Percentiles rank a stretch among this genome's conserved stretches.
phyloP scores from a whole-genome alignment of 1,139 yeast species.

The Hemisphaericaspora xylofermentans region DNA sequence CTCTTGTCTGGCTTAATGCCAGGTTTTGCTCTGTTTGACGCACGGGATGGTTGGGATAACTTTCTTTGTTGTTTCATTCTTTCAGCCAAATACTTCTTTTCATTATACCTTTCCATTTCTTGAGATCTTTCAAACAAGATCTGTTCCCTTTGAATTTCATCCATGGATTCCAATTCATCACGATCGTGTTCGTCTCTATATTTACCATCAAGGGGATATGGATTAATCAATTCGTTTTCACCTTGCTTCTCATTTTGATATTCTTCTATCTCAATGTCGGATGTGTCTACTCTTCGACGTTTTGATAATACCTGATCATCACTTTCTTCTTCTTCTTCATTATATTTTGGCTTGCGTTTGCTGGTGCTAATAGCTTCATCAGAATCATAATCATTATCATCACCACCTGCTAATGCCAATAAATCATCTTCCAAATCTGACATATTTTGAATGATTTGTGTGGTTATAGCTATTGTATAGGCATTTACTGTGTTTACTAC shows the following conservation, averaged over 20 bases:
- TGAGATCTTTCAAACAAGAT: slow-evolving; percentile 89
- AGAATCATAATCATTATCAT: slow-evolving; percentile 31
- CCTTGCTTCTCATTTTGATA: slow-evolving; percentile 27
- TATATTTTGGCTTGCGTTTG: slow-evolving; percentile 22
- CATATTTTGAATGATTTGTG: too few relatives aligned
- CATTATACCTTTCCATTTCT: slow-evolving; percentile 84
- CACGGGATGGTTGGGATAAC: slow-evolving; percentile 30
- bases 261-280: slow-evolving; percentile 37
- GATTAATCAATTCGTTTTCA: slow-evolving; percentile 50
- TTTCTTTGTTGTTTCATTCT: slow-evolving; percentile 64
- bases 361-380: slow-evolving; percentile 20
- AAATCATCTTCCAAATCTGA: slow-evolving; percentile 84
- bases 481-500: too few relatives aligned
- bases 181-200: slow-evolving; percentile 83
- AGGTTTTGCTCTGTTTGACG: slow-evolving; percentile 20
- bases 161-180: slow-evolving; percentile 63
- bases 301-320: slow-evolving; percentile 20
- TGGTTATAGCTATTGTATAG: too few relatives aligned
- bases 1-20: slow-evolving; percentile 31
- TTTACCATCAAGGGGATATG: slow-evolving; percentile 92
- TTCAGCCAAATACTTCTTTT: slow-evolving; percentile 76
- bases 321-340: slow-evolving; percentile 31
- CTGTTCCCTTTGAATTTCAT: slow-evolving; percentile 90
- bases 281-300: slow-evolving; percentile 16
- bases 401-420: slow-evolving; percentile 85